These are phyloP conservation scores for Spizellomyces sp. DNA, from an alignment of 192 early-diverging fungal genomes.

Conservation along the genomic window DNA sequence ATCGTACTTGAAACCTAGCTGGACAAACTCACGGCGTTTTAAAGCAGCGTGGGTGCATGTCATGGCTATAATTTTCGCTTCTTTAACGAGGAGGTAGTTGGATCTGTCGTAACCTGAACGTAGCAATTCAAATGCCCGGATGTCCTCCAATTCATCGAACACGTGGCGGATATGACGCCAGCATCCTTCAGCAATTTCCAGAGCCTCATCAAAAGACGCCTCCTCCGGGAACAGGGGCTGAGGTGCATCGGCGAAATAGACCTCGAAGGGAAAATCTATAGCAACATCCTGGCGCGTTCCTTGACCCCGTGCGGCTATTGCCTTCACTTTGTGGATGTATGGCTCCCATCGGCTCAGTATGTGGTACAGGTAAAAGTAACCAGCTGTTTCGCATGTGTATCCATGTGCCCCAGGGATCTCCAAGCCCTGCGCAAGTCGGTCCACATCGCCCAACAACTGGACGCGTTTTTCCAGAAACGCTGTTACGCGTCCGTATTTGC, in stretches of 20 bases:
- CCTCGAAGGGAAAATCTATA: slow-evolving; percentile 77
- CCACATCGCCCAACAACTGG: slow-evolving; percentile 73
- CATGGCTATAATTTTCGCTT: slow-evolving; percentile 96
- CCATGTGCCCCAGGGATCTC: slow-evolving; percentile 83
- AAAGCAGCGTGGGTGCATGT: slow-evolving; percentile 97
- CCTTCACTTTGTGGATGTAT: slow-evolving; percentile 48
- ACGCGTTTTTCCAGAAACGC: slow-evolving; percentile 86
- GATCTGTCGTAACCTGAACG: slow-evolving; percentile 74
- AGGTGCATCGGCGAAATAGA: slow-evolving; percentile 74
- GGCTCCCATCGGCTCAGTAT: slow-evolving; percentile 75
- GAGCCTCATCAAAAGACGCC: slow-evolving; percentile 49
- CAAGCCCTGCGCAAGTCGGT: slow-evolving; percentile 74
- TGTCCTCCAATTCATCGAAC: slow-evolving; percentile 87
- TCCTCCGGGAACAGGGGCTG: slow-evolving; percentile 68
- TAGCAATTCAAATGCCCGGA: slow-evolving; percentile 94
- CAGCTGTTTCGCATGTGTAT: slow-evolving; percentile 89
- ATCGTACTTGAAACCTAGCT: slow-evolving; percentile 92
- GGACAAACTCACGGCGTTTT: slow-evolving; percentile 81
- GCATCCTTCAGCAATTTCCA: slow-evolving; percentile 74
- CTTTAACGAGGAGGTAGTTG: slow-evolving; percentile 92
- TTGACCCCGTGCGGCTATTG: not conserved
- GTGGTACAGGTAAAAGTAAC: slow-evolving; percentile 84
- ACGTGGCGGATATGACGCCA: slow-evolving; percentile 77
- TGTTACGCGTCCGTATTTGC: slow-evolving; percentile 91
- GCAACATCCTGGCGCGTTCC: slow-evolving; percentile 40